phyloP scores from a whole-genome alignment of 2,329 filamentous ascomycete species.

The Lojkania enalia region DNA sequence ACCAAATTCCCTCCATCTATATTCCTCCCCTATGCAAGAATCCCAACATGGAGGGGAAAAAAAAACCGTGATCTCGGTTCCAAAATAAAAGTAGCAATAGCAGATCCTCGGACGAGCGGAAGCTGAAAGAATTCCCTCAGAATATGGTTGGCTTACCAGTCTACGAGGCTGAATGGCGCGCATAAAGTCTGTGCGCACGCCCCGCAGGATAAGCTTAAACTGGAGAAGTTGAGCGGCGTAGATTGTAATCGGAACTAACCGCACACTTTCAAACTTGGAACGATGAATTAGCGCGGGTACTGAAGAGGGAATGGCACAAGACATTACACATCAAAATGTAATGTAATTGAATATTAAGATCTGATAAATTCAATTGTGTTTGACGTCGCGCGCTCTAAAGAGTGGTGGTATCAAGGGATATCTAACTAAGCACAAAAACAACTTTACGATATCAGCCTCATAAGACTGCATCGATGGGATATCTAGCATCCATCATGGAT shows the following conservation, averaged over 20 bases:
- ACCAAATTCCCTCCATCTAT: too few relatives aligned
- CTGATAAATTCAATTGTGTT: not conserved
- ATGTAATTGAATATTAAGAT: not conserved
- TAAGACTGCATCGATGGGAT: not conserved
- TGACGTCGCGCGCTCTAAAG: constrained; percentile 6
- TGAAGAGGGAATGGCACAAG: not conserved
- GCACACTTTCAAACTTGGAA: not conserved
- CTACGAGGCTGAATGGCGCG: not conserved
- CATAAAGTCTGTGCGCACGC: not conserved
- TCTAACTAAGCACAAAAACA: constrained; percentile 2
- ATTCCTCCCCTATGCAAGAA: too few relatives aligned
- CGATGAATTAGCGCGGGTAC: not conserved
- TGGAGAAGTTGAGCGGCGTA: too few relatives aligned
- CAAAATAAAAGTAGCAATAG: too few relatives aligned
- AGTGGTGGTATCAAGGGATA: constrained; percentile 14
- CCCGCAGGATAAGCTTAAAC: too few relatives aligned
- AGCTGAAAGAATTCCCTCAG: not conserved
- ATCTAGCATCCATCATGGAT: not conserved
- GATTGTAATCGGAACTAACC: too few relatives aligned
- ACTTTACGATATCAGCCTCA: not conserved
- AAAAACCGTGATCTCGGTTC: too few relatives aligned
- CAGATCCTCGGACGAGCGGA: not conserved
- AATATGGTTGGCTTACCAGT: not conserved
- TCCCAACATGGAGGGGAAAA: too few relatives aligned
- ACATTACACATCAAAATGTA: not conserved